A percentile compares a stretch with the other conserved stretches of the same genome.
Evolutionary conservation across 192 early-diverging fungal species (phyloP).

Genomic region (Backusella westeae): DNA sequence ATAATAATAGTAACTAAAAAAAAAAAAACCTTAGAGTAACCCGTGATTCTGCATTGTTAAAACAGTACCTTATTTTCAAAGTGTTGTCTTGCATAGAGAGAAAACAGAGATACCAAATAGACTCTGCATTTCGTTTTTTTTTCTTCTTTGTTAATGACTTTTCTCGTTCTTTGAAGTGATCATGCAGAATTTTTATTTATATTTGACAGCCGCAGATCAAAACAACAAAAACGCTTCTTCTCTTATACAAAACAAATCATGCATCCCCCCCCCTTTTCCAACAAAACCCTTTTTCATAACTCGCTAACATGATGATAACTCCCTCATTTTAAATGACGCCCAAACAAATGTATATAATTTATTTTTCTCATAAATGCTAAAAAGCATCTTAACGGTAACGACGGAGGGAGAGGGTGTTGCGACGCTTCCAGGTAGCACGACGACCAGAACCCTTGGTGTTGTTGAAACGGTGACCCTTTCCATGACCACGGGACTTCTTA

Average conservation of each 20-base stretch:
- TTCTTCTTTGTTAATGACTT: no score
- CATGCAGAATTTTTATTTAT: background rate
- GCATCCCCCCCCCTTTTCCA: background rate
- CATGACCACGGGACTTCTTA: conserved; percentile 96
- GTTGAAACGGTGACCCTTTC: conserved; percentile 97
- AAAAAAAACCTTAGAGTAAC: no score
- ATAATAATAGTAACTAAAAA: no score
- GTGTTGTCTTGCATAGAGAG: no score
- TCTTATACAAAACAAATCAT: background rate
- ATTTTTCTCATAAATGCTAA: background rate
- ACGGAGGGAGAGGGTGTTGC: conserved; percentile 94
- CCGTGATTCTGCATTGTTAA: no score
- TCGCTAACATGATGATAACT: no score
- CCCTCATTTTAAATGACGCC: background rate
- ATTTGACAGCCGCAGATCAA: background rate
- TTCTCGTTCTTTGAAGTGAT: no score
- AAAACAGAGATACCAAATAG: no score
- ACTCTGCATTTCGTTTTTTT: no score
- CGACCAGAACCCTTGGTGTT: conserved; percentile 96
- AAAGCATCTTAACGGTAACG: conserved; percentile 79
- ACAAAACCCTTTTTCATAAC: background rate
- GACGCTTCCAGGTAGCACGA: conserved; percentile 87
- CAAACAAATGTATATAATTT: background rate
- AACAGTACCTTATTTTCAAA: no score
- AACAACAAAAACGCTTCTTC: background rate